Evolutionary conservation across 352 stramenopile genomes (phyloP).

Genomic region (Pythium monospermum): DNA sequence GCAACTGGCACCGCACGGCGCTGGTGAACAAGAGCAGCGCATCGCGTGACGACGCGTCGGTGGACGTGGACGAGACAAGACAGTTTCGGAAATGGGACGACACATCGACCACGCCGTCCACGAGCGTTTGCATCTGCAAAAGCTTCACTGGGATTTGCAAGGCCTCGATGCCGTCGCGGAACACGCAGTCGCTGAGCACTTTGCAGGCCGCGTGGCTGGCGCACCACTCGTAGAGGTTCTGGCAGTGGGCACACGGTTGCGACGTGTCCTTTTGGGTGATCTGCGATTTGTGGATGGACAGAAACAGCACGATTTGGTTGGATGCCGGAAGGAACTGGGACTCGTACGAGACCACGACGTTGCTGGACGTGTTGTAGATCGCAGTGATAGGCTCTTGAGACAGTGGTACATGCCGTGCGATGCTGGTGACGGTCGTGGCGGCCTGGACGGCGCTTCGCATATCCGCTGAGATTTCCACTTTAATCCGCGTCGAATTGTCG

Average conservation of each 20-base stretch:
- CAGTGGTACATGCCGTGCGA: conserved; percentile 21
- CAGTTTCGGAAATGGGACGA: conserved; percentile 31
- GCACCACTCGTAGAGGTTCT: conserved; percentile 48
- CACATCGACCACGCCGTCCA: conserved; percentile 24
- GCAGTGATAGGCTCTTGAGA: background rate
- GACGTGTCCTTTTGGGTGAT: conserved; percentile 37
- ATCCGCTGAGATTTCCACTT: conserved; percentile 41
- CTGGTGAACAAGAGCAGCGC: conserved; percentile 40
- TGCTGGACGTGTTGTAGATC: conserved; percentile 31
- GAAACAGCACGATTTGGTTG: conserved; percentile 37
- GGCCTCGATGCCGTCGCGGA: conserved; percentile 26
- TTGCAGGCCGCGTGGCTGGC: conserved; percentile 31
- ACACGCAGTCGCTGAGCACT: conserved; percentile 31
- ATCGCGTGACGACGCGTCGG: conserved; percentile 21
- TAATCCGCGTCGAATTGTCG: conserved; percentile 43
- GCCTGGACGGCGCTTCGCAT: conserved; percentile 34
- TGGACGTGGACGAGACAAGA: conserved; percentile 18
- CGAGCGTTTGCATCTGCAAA: conserved; percentile 13
- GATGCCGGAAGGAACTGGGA: conserved; percentile 20
- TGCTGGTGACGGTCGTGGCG: conserved; percentile 50
- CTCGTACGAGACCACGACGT: conserved; percentile 45
- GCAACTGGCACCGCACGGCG: conserved; percentile 45
- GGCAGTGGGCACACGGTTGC: conserved; percentile 45
- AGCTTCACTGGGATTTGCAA: conserved; percentile 16
- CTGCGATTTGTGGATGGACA: conserved; percentile 31